These are phyloP conservation scores for Myriosclerotinia curreyana DNA, from an alignment of 2,329 filamentous ascomycete species.

Conservation along the genomic window DNA sequence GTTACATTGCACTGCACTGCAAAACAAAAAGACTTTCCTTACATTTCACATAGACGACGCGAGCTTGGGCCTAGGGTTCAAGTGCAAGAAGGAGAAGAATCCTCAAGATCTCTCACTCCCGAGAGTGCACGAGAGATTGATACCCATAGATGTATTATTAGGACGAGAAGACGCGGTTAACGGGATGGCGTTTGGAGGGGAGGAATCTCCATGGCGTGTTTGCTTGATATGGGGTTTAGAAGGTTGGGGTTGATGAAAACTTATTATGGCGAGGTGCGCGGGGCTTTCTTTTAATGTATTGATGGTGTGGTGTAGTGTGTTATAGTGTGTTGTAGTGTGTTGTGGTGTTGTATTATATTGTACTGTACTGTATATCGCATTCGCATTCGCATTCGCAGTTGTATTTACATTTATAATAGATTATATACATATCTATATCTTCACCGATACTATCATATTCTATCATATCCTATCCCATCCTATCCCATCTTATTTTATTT, in stretches of 20 bases:
- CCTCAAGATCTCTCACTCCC: background rate
- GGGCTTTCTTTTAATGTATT: too few relatives aligned
- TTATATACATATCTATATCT: background rate
- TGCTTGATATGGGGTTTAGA: background rate
- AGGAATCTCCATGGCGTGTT: background rate
- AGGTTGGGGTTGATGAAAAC: background rate
- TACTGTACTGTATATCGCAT: background rate
- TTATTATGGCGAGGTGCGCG: too few relatives aligned
- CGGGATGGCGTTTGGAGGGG: background rate
- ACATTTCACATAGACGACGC: background rate
- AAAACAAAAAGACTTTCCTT: background rate
- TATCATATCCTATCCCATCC: too few relatives aligned
- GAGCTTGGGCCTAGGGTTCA: background rate
- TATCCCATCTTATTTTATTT: too few relatives aligned
- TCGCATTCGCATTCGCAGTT: background rate
- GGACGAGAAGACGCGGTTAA: background rate
- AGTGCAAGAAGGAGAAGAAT: too few relatives aligned
- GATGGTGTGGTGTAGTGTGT: too few relatives aligned
- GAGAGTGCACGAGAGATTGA: background rate
- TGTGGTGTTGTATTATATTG: background rate
- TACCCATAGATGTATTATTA: slow-evolving; percentile 7
- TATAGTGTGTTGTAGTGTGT: too few relatives aligned
- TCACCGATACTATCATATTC: too few relatives aligned
- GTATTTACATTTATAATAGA: background rate
- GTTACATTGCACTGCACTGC: background rate